phyloP scores from a whole-genome alignment of 306 rosid species.

The Senna siamea region DNA sequence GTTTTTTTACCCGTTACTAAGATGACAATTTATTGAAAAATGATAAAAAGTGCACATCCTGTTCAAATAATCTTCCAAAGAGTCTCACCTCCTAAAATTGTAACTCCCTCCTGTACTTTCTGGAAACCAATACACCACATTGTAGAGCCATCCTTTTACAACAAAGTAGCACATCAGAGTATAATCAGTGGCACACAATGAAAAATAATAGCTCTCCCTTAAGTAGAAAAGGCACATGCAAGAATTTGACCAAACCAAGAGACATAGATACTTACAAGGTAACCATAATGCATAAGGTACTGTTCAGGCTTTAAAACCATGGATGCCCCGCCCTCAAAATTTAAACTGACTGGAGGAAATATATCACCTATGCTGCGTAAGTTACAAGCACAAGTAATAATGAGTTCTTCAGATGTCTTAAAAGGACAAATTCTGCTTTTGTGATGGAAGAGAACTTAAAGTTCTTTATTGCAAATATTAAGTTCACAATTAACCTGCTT shows the following conservation, averaged over 20 bases:
- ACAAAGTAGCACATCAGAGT: slow-evolving; percentile 30
- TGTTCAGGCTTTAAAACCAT: slow-evolving; percentile 92
- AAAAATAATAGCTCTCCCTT: slow-evolving; percentile 36
- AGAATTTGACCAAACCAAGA: slow-evolving; percentile 18
- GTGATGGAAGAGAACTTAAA: slow-evolving; percentile 15
- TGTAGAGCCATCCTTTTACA: slow-evolving; percentile 67
- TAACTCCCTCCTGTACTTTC: slow-evolving; percentile 72
- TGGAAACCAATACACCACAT: slow-evolving; percentile 90
- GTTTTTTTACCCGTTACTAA: not conserved
- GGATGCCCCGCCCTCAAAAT: slow-evolving; percentile 82
- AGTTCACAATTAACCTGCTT: slow-evolving; percentile 61
- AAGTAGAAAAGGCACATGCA: not conserved
- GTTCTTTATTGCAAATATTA: slow-evolving; percentile 19
- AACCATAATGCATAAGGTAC: slow-evolving; percentile 69
- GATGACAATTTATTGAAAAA: slow-evolving; percentile 23
- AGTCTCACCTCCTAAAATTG: slow-evolving; percentile 88
- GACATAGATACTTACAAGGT: slow-evolving; percentile 56
- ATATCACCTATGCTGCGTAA: slow-evolving; percentile 64
- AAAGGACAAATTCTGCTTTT: not conserved
- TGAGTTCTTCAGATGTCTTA: slow-evolving; percentile 37
- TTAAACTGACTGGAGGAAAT: slow-evolving; percentile 85
- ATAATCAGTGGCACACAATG: slow-evolving; percentile 24
- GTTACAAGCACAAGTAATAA: slow-evolving; percentile 36
- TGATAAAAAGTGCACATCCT: not conserved
- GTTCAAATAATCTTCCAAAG: slow-evolving; percentile 26